Evolutionary conservation across 2,329 filamentous ascomycete genomes (phyloP), one percentile per base, ranked within the genome.

Genomic region (Scedosporium boydii): DNA sequence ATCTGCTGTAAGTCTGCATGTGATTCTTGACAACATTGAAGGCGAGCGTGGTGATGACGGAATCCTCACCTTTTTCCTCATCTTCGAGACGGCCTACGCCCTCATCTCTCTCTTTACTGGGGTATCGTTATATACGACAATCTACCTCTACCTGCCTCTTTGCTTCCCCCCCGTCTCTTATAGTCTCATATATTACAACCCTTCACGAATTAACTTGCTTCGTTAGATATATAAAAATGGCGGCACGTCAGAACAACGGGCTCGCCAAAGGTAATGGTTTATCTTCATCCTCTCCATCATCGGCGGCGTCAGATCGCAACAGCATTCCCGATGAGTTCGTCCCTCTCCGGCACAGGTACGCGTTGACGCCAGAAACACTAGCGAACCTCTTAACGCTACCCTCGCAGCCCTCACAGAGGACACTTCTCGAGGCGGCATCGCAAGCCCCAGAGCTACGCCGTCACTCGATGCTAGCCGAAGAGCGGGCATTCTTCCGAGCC

Each of bases 401-500:
- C 1, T 58, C 55, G 4, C 48, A 56, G 26, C 57, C 68, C 5
- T 38, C 64, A 0, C 62, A 65, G 29, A 68, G 69, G 3, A 65
- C 71, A 5, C 68, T 79, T 18, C 72, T 79, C 53, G 70, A 74
- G 26, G 72, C 66, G n/a, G 74, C 74, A 6, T 76, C 75, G 58
- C 68, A 68, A 12, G 75, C 76, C 29, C 70, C 70, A 23, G 75
- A 78, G 62, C 71, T 78, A 56, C 69, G 68, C n/a, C 70, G 69
- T 2, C 76, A 76, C 46, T 69, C 71, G 0, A 71, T 78, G 58
- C 70, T 69, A 12, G 68, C 70, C n/a, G 62, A 63, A 4, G 75
- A 78, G 57, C 70, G 64, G 6, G 68, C 67, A 27, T 74, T 77
- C 60, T 74, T 78, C 61, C 68, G 71, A 21, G 67, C 70, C 41